These are phyloP conservation scores for Vitis hybrid DNA, from an alignment of 177 flowering plant genomes.

Conservation along the genomic window DNA sequence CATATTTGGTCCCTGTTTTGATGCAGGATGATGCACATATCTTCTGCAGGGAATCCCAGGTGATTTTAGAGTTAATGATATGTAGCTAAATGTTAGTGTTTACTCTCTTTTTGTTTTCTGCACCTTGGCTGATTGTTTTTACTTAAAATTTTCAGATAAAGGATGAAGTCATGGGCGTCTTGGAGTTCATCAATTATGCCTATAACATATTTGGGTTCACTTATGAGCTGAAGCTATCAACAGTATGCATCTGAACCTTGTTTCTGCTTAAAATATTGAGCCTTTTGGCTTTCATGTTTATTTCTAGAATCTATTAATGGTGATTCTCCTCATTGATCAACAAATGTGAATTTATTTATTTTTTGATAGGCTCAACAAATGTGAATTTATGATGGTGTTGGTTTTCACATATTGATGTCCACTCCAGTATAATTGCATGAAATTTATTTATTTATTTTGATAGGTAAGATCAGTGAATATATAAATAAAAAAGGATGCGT, in stretches of 20 bases:
- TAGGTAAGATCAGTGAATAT: too few species aligned
- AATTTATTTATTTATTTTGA: too few species aligned
- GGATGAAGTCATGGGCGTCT: constrained; percentile 81
- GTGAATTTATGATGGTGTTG: too few species aligned
- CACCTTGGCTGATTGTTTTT: background rate
- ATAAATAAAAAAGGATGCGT: too few species aligned
- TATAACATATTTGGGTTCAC: constrained; percentile 89
- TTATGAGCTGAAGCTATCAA: constrained; percentile 93
- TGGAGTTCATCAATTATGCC: constrained; percentile 71
- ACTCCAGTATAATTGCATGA: too few species aligned
- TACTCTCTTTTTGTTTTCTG: background rate
- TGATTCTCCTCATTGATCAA: too few species aligned
- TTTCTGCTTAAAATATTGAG: background rate
- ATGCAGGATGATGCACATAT: constrained; percentile 99
- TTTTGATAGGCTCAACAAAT: too few species aligned
- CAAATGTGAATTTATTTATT: too few species aligned
- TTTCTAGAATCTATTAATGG: background rate
- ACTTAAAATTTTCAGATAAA: constrained; percentile 59
- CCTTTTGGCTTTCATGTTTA: background rate
- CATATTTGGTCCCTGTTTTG: background rate
- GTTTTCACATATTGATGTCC: too few species aligned
- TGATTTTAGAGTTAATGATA: constrained; percentile 20
- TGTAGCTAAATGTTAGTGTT: background rate
- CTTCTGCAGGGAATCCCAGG: constrained; percentile 93
- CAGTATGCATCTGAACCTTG: constrained; percentile 44